Conservation (phyloP, 2,329 filamentous ascomycete genomes). For the Talaromyces sp. region DNA sequence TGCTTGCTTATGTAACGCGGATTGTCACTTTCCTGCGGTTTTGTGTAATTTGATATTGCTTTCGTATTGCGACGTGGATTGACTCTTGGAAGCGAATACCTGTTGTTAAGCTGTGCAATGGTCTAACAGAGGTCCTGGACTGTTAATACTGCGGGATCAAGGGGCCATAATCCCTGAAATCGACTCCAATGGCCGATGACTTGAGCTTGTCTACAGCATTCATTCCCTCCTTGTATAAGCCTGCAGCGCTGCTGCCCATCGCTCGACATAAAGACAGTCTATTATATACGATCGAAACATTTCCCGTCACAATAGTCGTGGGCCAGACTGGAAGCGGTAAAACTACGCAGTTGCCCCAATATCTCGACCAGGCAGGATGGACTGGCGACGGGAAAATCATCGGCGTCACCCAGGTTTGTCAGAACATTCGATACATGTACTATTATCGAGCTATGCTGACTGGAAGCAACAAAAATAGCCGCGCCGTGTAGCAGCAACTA, state of each 20-base stretch:
- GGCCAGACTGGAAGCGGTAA: conserved; percentile 95
- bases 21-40: not conserved
- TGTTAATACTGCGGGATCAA: not conserved
- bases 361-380: conserved; percentile 83
- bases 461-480: conserved; percentile 53
- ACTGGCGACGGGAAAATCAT: conserved; percentile 76
- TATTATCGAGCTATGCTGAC: not conserved
- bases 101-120: not conserved
- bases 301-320: conserved; percentile 79
- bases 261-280: conserved; percentile 73
- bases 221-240: conserved; percentile 83
- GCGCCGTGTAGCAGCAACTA: conserved; percentile 82
- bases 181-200: conserved; percentile 36
- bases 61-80: not conserved
- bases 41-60: not conserved
- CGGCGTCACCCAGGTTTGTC: conserved; percentile 78
- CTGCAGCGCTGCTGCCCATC: conserved; percentile 77
- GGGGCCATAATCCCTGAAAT: not conserved
- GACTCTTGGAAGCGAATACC: not conserved
- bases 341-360: conserved; percentile 93
- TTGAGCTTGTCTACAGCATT: conserved; percentile 43
- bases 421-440: not conserved
- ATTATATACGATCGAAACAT: conserved; percentile 79
- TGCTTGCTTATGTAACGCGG: not conserved
- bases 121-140: not conserved